Percentiles rank a stretch among this genome's conserved stretches.
Conservation (phyloP, 495 filamentous ascomycete genomes). For the Podospora anserina region DNA sequence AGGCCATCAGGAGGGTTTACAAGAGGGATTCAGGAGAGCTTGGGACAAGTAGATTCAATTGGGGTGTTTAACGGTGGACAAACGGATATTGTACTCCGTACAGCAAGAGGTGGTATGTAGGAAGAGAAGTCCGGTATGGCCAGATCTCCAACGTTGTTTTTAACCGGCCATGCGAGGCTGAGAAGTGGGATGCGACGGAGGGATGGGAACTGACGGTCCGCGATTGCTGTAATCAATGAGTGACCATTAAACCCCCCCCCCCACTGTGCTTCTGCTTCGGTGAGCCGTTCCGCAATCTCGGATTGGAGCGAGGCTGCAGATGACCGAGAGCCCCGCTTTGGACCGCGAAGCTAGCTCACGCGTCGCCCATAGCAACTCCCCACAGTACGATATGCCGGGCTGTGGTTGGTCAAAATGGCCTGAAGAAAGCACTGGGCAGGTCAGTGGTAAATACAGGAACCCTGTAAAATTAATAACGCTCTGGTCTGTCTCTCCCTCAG, state of each 20-base stretch:
- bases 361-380: slow-evolving; percentile 25
- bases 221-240: slow-evolving; percentile 3
- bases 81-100: neutral
- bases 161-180: slow-evolving; percentile 21
- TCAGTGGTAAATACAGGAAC: slow-evolving; percentile 14
- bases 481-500: neutral
- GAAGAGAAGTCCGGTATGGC: slow-evolving; percentile 13
- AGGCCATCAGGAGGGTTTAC: slow-evolving; percentile 23
- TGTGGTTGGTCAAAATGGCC: slow-evolving; percentile 15
- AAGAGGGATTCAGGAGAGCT: neutral
- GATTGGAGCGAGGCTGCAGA: neutral
- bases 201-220: neutral
- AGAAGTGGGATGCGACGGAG: slow-evolving; percentile 2
- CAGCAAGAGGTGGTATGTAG: neutral
- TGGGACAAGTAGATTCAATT: neutral
- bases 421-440: neutral
- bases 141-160: slow-evolving; percentile 21
- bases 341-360: neutral
- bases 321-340: neutral
- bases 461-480: slow-evolving; percentile 15
- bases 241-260: neutral
- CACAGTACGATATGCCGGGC: neutral
- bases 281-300: neutral
- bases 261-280: neutral
- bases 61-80: neutral